Evolutionary conservation across 78 protist species (phyloP), one percentile per base, ranked within the genome.

Genomic region (Bigelowiella natans): DNA sequence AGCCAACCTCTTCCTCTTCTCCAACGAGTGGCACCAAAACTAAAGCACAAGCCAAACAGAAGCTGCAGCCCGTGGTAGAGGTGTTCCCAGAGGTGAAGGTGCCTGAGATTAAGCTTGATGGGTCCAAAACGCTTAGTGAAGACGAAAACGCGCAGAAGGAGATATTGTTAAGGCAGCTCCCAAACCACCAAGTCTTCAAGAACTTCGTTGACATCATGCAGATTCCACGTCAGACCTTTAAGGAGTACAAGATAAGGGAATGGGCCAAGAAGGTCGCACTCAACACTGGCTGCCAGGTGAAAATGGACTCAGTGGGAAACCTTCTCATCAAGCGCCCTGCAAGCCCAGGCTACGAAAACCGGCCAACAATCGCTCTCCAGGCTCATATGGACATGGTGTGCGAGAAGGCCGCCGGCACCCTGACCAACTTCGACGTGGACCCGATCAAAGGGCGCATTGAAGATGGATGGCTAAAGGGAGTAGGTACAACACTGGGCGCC

Each of bases 401-500:
- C 73, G 73, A 51, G 73, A 18, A 7, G 7, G 73, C 18, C 7
- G 34, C 73, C 18, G 73, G 73, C 7, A 51, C 7, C 7, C 73
- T 51, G 34, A 7, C 7, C 73, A 51, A 51, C 18, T 51, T 51
- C 18, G 73, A 51, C 18, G 34, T 7, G 34, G 89, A 86, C 2
- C 38, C 39, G 83, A 88, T 88, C 28, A 0, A 1, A 2, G 31
- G 2, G 37, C 7, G 7, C 73, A 86, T n/a, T 31, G 82, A 84
- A 28, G 94, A n/a, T 36, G 88, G 11, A 2, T 93, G 94, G 94
- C 88, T 94, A 36, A 0, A 3, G 39, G 93, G 92, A 31, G 63
- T 11, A 26, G 92, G 94, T 2, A 94, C 95, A 7, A 94, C 94
- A 3, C 92, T 94, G 18, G 95, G 95, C 1, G 95, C 94, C 2